These are phyloP conservation scores for Takakia lepidozioides DNA, from an alignment of 225 moss, liverwort and hornwort species.

Conservation along the genomic window DNA sequence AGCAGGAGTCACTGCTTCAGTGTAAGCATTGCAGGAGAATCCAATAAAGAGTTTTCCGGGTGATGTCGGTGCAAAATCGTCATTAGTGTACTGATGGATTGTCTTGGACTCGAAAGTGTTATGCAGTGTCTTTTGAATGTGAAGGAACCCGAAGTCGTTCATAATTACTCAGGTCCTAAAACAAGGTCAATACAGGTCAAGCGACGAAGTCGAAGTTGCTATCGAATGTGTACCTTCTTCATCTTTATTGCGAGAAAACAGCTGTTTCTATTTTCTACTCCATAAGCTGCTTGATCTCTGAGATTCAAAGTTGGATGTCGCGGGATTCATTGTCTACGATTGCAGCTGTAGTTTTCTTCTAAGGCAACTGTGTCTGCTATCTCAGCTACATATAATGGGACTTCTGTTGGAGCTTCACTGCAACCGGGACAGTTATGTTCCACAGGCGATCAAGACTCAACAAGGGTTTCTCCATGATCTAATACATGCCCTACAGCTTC, in stretches of 20 bases:
- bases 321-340: background rate
- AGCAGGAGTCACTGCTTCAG: slow-evolving; percentile 38
- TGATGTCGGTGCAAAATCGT: background rate
- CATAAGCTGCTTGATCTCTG: background rate
- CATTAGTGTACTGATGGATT: background rate
- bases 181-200: no score
- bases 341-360: background rate
- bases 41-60: background rate
- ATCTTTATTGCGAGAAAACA: slow-evolving; percentile 4
- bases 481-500: slow-evolving; percentile 31
- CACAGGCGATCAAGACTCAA: slow-evolving; percentile 45
- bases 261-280: slow-evolving; percentile 1
- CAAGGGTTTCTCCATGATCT: slow-evolving; percentile 50
- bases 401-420: slow-evolving; percentile 70
- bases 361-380: background rate
- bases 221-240: no score
- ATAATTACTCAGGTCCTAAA: no score
- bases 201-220: no score
- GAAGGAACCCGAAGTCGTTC: background rate
- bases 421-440: slow-evolving; percentile 27
- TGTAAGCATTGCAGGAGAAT: slow-evolving; percentile 27
- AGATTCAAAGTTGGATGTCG: background rate
- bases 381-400: slow-evolving; percentile 64
- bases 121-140: background rate
- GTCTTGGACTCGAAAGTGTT: background rate